phyloP scores from a whole-genome alignment of 2,329 filamentous ascomycete species.

The Sclerotinia borealis region DNA sequence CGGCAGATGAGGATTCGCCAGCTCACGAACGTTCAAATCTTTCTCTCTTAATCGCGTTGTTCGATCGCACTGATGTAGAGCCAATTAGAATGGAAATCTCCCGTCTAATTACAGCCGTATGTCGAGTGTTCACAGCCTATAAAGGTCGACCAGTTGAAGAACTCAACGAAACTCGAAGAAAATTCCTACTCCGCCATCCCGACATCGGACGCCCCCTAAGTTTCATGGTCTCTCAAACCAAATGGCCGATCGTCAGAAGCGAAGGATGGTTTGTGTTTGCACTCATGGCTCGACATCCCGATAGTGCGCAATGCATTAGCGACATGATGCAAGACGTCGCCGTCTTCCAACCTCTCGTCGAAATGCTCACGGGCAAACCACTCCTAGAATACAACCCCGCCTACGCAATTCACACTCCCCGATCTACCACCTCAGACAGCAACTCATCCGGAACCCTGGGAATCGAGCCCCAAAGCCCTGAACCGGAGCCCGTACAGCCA shows the following conservation, averaged over 20 bases:
- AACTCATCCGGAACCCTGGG: background rate
- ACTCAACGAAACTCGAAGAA: constrained; percentile 33
- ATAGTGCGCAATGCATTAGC: constrained; percentile 43
- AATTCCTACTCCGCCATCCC: constrained; percentile 30
- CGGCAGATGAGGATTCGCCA: constrained; percentile 33
- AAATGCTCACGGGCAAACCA: constrained; percentile 44
- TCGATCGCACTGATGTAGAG: constrained; percentile 41
- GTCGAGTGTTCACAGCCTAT: constrained; percentile 47
- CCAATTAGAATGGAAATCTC: constrained; percentile 56
- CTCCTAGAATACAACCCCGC: constrained; percentile 21
- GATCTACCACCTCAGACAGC: background rate
- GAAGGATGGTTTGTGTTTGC: constrained; percentile 59
- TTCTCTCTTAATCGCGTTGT: constrained; percentile 37
- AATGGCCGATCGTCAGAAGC: constrained; percentile 53
- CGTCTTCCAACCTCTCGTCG: constrained; percentile 40
- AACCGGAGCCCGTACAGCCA: constrained; percentile 19
- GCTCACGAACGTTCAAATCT: constrained; percentile 34
- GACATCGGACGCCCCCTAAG: constrained; percentile 36
- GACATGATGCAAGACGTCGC: constrained; percentile 39
- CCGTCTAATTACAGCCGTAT: constrained; percentile 46
- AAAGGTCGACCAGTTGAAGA: constrained; percentile 26
- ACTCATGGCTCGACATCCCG: constrained; percentile 48
- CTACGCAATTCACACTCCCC: background rate
- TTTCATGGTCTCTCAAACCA: constrained; percentile 50
- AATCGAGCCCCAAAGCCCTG: background rate